Percentiles rank a stretch among this genome's conserved stretches.
Conservation (phyloP, 108 stramenopile species). For the Stephanodiscus minutulus region DNA sequence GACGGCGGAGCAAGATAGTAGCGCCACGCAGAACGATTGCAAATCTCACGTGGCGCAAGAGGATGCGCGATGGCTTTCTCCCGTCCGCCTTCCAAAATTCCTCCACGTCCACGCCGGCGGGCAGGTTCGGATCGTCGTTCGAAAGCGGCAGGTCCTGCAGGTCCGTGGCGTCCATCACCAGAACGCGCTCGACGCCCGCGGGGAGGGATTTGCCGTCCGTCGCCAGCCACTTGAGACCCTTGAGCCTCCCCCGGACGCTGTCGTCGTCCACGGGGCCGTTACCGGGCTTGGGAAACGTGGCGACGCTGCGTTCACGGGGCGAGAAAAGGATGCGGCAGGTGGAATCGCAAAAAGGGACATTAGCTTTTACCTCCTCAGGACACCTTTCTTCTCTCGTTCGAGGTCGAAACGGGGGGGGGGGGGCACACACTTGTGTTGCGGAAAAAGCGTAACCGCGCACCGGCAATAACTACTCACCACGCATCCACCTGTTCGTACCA, state of each 20-base stretch:
- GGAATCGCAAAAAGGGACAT: not conserved
- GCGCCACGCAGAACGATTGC: too few relatives aligned
- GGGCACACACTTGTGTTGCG: too few relatives aligned
- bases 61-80: conserved; percentile 74
- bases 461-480: conserved; percentile 44
- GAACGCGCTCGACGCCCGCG: conserved; percentile 75
- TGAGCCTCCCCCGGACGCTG: conserved; percentile 61
- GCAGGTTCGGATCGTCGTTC: conserved; percentile 68
- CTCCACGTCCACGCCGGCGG: conserved; percentile 75
- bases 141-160: conserved; percentile 69
- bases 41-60: conserved; percentile 76
- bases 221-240: conserved; percentile 82
- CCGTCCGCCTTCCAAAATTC: conserved; percentile 70
- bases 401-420: too few relatives aligned
- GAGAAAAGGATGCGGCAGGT: not conserved
- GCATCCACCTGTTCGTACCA: conserved; percentile 90
- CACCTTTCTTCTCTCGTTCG: too few relatives aligned
- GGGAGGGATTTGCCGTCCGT: conserved; percentile 71
- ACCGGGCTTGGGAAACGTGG: conserved; percentile 68
- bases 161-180: conserved; percentile 90
- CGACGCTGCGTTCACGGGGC: conserved; percentile 53
- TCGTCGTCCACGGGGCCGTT: conserved; percentile 69
- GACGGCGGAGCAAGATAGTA: too few relatives aligned
- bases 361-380: too few relatives aligned
- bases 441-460: too few relatives aligned